Conservation (phyloP, 2,329 filamentous ascomycete species). For the Cladosporium velox region DNA sequence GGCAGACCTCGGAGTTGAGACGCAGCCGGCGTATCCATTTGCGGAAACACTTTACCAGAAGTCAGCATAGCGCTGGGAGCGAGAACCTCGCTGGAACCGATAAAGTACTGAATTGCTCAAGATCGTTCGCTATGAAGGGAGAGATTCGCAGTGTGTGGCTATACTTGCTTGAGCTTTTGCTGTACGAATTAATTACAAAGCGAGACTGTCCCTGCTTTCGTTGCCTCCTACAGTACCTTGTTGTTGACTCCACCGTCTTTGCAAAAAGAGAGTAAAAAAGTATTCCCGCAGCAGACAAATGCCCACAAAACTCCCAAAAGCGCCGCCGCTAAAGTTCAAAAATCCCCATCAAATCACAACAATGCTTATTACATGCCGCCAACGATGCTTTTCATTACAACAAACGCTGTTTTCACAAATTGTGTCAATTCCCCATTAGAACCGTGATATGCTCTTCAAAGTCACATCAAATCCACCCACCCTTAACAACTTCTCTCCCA, state of each 20-base stretch:
- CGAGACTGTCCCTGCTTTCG: not conserved
- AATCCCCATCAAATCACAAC: not conserved
- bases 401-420: not conserved
- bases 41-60: no score
- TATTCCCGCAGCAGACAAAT: not conserved
- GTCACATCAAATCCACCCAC: conserved; percentile 45
- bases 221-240: not conserved
- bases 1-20: no score
- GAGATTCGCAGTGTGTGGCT: not conserved
- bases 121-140: no score
- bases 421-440: not conserved
- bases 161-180: not conserved
- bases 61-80: not conserved
- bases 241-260: not conserved
- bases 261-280: not conserved
- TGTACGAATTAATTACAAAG: not conserved
- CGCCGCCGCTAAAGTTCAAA: not conserved
- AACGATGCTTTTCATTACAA: conserved; percentile 6
- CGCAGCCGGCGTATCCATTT: no score
- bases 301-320: not conserved
- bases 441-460: not conserved
- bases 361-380: conserved; percentile 6
- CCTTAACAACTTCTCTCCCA: conserved; percentile 64
- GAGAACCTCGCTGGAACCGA: no score
- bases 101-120: no score